Evolutionary conservation across 2,329 filamentous ascomycete genomes (phyloP).

Genomic region (Huntiella moniliformis): DNA sequence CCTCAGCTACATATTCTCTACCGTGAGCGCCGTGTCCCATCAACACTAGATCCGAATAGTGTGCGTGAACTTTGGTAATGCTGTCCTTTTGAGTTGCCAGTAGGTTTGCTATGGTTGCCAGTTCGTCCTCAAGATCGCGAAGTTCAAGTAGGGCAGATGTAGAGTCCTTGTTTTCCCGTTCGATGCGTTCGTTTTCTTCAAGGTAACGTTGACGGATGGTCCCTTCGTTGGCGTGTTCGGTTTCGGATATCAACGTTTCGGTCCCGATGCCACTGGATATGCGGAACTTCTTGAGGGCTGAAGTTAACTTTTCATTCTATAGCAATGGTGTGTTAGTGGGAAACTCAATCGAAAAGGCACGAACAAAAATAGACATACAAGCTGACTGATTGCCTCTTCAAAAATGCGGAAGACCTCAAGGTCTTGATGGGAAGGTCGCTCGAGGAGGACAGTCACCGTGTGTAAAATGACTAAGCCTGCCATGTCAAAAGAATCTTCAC

Average conservation of each 20-base stretch:
- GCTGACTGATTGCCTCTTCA: slow-evolving; percentile 44
- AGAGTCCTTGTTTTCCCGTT: slow-evolving; percentile 41
- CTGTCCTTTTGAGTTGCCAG: slow-evolving; percentile 37
- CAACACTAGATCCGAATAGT: slow-evolving; percentile 21
- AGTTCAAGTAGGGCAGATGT: slow-evolving; percentile 44
- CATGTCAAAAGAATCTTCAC: slow-evolving; percentile 42
- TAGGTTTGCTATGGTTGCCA: slow-evolving; percentile 35
- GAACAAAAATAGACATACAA: slow-evolving; percentile 24
- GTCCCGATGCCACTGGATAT: slow-evolving; percentile 32
- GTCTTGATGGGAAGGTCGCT: slow-evolving; percentile 39
- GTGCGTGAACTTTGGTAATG: slow-evolving; percentile 28
- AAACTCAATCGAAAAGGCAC: neutral
- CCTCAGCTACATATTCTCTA: slow-evolving; percentile 35
- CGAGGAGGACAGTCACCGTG: slow-evolving; percentile 41
- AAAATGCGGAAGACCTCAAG: slow-evolving; percentile 47
- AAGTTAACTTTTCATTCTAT: slow-evolving; percentile 43
- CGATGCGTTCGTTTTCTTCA: slow-evolving; percentile 25
- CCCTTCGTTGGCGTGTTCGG: slow-evolving; percentile 20
- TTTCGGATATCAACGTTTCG: slow-evolving; percentile 22
- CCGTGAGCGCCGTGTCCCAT: slow-evolving; percentile 15
- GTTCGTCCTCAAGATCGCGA: slow-evolving; percentile 45
- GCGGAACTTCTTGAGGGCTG: slow-evolving; percentile 42
- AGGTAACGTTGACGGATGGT: slow-evolving; percentile 23
- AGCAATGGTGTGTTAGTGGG: too few relatives aligned
- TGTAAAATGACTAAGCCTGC: slow-evolving; percentile 43